Evolutionary conservation across 1,139 yeast genomes (phyloP), one percentile per base, ranked within the genome.

Genomic region (Magnusiomyces suaveolens): DNA sequence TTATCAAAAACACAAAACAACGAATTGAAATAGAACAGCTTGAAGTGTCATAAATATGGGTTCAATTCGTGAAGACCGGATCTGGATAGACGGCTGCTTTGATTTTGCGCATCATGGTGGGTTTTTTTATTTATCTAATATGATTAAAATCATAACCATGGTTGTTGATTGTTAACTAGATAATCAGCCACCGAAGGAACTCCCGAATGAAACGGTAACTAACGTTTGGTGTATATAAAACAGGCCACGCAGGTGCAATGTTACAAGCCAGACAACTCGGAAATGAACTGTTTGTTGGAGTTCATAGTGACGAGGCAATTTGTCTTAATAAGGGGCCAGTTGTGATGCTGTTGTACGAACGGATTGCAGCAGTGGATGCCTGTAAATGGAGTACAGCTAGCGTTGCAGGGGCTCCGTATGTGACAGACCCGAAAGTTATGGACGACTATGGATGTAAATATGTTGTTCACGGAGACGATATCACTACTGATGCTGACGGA

Each of bases 71-170:
- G 58, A 56, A 21, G 66, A 65, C 52, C 60, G 67, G 38, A 61
- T 89, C 59, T 92, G 97, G 98, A 82, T 92, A 46, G 98, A 92
- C 67, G 98, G 98, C 0, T 92, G 98, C 66, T 92, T 92, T 71
- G 98, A 92, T 68, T 92, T 92, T 72, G 88, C 95, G 43, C 98
- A 92, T 67, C 97, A 92, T 65, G 98, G 92, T 77, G 73, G 54
- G 82, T 73, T 18, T 10, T 18, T 8, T n/a, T 32, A 43, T 10
- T 4, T n/a, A n/a, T n/a, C n/a, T n/a, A n/a, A n/a, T n/a, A n/a
- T n/a, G n/a, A n/a, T n/a, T n/a, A n/a, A n/a, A n/a, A n/a, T n/a
- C n/a, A n/a, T n/a, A n/a, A n/a, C n/a, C n/a, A n/a, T n/a, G n/a
- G n/a, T n/a, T n/a, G n/a, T n/a, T n/a, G n/a, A n/a, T n/a, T n/a